These are phyloP conservation scores for Globisporangium emineosum DNA, from an alignment of 352 stramenopile species.

Conservation along the genomic window DNA sequence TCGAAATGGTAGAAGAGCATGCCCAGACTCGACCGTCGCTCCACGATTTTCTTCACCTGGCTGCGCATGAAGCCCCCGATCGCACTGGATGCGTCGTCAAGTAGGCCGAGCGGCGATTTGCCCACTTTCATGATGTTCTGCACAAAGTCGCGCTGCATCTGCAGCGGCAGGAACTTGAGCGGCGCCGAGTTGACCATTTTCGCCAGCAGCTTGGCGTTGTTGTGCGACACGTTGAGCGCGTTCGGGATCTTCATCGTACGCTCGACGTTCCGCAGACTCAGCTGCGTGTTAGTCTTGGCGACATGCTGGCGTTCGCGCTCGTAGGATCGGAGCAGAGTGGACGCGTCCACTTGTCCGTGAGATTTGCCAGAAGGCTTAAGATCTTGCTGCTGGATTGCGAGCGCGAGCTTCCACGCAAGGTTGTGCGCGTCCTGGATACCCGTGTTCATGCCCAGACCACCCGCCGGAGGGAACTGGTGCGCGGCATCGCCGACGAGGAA, in stretches of 20 bases:
- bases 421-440: constrained; percentile 92
- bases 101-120: constrained; percentile 56
- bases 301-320: constrained; percentile 71
- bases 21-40: constrained; percentile 45
- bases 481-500: constrained; percentile 92
- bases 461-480: constrained; percentile 91
- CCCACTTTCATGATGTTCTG: constrained; percentile 65
- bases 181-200: constrained; percentile 59
- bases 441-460: constrained; percentile 93
- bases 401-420: constrained; percentile 89
- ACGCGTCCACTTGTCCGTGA: constrained; percentile 9
- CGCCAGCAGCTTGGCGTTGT: constrained; percentile 61
- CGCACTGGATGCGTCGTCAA: constrained; percentile 41
- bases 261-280: constrained; percentile 83
- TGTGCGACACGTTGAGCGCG: constrained; percentile 79
- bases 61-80: constrained; percentile 57
- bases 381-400: constrained; percentile 41
- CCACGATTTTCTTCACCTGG: constrained; percentile 61
- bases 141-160: constrained; percentile 56
- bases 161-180: constrained; percentile 52
- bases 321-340: constrained; percentile 70
- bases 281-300: constrained; percentile 73
- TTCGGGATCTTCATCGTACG: constrained; percentile 83
- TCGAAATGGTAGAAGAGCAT: constrained; percentile 90
- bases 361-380: neutral